Evolutionary conservation across 2,329 filamentous ascomycete genomes (phyloP), one percentile per base, ranked within the genome.

Genomic region (Pestalotiopsis fici): DNA sequence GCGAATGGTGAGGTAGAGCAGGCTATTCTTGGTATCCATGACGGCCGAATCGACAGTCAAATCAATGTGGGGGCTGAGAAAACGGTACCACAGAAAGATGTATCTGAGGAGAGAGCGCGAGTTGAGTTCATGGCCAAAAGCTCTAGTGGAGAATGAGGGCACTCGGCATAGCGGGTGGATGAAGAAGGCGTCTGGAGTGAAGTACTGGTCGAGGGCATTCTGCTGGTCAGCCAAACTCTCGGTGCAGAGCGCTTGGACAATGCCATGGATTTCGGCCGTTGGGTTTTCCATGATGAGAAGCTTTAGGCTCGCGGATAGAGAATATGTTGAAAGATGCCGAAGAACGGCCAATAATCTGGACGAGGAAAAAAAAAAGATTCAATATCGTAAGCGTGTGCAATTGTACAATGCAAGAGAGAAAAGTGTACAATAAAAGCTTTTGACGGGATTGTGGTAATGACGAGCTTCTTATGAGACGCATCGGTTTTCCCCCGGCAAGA

Each of bases 31-130:
- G 72, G 89, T 81, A 75, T 97, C 93, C 74, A 90, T 93, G 18
- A 91, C 92, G 91, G 69, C 25, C 3, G 85, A 87, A 69, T 93
- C 87, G 21, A 97, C 83, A 1, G 86, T 81, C 13, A 95, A 80
- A 56, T 90, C 85, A 71, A 96, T 92, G 21, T 84, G 82, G 0
- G 94, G 94, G 69, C 90, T 93, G 75, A 97, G 83, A 70, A 95
- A 91, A 75, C 94, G 93, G 79, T 97, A 95, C 92, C 92, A 95
- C 54, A 89, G 88, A 75, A 93, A 97, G 66, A 97, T 90, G 72
- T 86, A 84, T 60, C 87, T 81, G 21, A 97, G 84, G 5, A 93
- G 76, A 80, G 85, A 88, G 56, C 93, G 85, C 11, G 92, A 95
- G 70, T 90, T 87, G 27, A 87, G 64, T 13, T 75, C 69, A 13